phyloP scores from a whole-genome alignment of 2,329 filamentous ascomycete species.

The Sarocladium brachiariae region DNA sequence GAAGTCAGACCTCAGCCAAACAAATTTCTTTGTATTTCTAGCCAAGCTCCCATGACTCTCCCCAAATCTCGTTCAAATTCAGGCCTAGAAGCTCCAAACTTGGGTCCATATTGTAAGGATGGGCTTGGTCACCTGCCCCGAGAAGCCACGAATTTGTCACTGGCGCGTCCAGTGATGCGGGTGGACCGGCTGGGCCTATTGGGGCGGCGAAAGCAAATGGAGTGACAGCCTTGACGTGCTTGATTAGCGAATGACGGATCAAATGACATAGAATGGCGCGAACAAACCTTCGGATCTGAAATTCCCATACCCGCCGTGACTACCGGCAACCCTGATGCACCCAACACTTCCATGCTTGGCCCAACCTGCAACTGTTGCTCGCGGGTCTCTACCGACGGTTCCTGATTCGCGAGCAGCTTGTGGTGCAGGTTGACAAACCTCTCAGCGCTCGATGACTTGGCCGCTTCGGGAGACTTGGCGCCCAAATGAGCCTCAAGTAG shows the following conservation, averaged over 20 bases:
- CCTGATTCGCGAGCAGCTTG: constrained; percentile 48
- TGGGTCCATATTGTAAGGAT: constrained; percentile 44
- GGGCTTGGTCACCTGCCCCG: constrained; percentile 21
- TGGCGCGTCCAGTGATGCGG: constrained; percentile 24
- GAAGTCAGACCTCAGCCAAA: no score
- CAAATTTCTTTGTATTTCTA: constrained; percentile 16
- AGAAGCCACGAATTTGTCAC: constrained; percentile 27
- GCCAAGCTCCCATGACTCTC: constrained; percentile 39
- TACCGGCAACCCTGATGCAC: constrained; percentile 1
- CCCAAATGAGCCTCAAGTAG: constrained; percentile 53
- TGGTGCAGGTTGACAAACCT: constrained; percentile 53
- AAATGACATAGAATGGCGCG: no score
- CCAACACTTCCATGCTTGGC: constrained; percentile 6
- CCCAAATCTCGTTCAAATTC: constrained; percentile 50
- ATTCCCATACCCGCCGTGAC: constrained; percentile 25
- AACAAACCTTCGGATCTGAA: constrained; percentile 31
- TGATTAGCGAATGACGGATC: no score
- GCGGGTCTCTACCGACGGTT: constrained; percentile 27
- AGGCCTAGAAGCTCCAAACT: constrained; percentile 46
- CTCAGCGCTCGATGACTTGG: constrained; percentile 53
- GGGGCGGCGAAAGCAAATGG: constrained; percentile 32
- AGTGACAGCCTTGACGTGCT: constrained; percentile 29
- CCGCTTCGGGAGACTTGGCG: constrained; percentile 47
- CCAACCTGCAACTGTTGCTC: background rate
- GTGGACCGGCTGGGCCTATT: constrained; percentile 21